Conservation (phyloP, 805 yeast genomes). For the Candida insectorum region DNA sequence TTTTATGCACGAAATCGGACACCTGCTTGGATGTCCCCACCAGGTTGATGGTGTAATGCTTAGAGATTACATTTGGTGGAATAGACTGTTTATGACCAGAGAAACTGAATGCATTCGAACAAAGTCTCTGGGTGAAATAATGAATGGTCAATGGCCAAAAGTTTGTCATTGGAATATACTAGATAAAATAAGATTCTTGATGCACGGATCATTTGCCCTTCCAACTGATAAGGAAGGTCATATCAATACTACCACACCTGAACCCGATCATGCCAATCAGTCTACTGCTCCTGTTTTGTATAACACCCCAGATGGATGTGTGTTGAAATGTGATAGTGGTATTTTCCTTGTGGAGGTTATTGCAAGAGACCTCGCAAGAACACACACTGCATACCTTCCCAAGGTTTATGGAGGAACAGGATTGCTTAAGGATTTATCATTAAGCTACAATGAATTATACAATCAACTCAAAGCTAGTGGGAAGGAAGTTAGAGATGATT, state of each 20-base stretch:
- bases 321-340: constrained; percentile 58
- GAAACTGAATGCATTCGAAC: constrained; percentile 61
- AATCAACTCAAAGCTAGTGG: constrained; percentile 21
- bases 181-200: constrained; percentile 72
- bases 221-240: constrained; percentile 52
- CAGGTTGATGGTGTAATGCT: constrained; percentile 88
- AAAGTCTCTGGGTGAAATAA: constrained; percentile 39
- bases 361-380: constrained; percentile 52
- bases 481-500: constrained; percentile 24
- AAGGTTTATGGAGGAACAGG: constrained; percentile 56
- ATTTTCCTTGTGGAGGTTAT: constrained; percentile 72
- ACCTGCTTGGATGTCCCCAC: constrained; percentile 87
- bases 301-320: constrained; percentile 18
- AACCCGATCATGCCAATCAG: constrained; percentile 13
- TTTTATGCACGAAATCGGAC: constrained; percentile 94
- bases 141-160: constrained; percentile 43
- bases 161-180: constrained; percentile 87
- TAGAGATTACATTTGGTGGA: constrained; percentile 76
- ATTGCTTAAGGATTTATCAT: constrained; percentile 47
- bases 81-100: constrained; percentile 74
- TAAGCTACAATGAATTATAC: constrained; percentile 45
- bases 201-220: constrained; percentile 75
- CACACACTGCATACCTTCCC: constrained; percentile 62
- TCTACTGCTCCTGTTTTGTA: constrained; percentile 20
- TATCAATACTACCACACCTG: constrained; percentile 28